Conservation (phyloP, 768 basidiomycete species). For the Sarcodon sp. region DNA sequence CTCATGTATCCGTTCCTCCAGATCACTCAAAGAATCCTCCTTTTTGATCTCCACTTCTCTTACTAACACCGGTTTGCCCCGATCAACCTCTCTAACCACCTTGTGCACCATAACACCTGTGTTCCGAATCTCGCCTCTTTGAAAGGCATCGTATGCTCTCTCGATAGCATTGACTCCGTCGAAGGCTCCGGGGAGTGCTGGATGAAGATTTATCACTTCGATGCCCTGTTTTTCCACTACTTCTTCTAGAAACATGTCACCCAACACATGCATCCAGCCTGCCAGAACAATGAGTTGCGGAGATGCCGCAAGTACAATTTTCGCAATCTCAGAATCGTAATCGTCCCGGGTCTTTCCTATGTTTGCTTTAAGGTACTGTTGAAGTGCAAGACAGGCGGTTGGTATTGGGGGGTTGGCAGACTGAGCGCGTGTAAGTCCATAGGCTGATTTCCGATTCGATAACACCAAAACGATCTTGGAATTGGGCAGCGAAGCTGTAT, state of each 20-base stretch:
- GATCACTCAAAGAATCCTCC: constrained; percentile 59
- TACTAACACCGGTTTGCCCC: constrained; percentile 79
- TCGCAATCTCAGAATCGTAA: constrained; percentile 76
- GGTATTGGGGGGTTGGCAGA: constrained; percentile 65
- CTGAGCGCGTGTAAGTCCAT: constrained; percentile 74
- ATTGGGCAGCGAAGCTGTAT: constrained; percentile 61
- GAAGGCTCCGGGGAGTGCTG: constrained; percentile 92
- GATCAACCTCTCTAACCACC: constrained; percentile 88
- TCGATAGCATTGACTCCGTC: constrained; percentile 90
- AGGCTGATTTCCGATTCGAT: constrained; percentile 86
- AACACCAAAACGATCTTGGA: constrained; percentile 69
- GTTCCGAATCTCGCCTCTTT: constrained; percentile 62
- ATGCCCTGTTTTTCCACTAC: constrained; percentile 24
- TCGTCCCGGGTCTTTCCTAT: constrained; percentile 66
- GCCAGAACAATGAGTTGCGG: constrained; percentile 92
- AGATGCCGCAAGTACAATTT: constrained; percentile 40
- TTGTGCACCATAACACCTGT: constrained; percentile 91
- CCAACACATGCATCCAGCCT: constrained; percentile 97
- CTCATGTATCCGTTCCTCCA: constrained; percentile 67
- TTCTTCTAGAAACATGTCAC: constrained; percentile 56
- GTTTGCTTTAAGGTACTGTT: constrained; percentile 67
- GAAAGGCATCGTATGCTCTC: constrained; percentile 81
- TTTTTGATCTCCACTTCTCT: constrained; percentile 59
- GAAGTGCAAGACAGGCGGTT: constrained; percentile 72
- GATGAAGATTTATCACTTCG: constrained; percentile 93